Percentiles rank a stretch among this genome's conserved stretches.
These are phyloP conservation scores for Linum tenue DNA, from an alignment of 345 rosid species.

Conservation along the genomic window DNA sequence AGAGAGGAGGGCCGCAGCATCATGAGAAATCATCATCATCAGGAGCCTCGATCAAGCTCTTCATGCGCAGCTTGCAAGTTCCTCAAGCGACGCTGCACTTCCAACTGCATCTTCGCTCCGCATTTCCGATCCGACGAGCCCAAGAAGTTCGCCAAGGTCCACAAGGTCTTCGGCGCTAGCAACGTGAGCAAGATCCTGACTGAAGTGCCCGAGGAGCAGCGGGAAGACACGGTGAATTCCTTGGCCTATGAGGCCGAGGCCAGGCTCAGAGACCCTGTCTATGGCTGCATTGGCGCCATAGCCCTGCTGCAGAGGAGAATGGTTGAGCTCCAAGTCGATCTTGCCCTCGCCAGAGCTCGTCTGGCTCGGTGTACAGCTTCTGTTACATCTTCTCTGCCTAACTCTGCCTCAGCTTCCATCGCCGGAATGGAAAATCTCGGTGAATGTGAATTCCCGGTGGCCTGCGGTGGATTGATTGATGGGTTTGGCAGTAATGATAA, in stretches of 20 bases:
- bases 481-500: neutral
- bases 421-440: neutral
- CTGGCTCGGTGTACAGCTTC: neutral
- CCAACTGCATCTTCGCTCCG: conserved; percentile 3
- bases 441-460: neutral
- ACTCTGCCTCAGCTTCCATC: neutral
- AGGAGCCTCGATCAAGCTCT: conserved; percentile 3
- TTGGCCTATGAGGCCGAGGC: conserved; percentile 8
- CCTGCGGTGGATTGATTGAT: neutral
- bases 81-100: neutral
- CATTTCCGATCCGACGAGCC: conserved; percentile 5
- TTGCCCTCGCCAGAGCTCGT: neutral
- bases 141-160: conserved; percentile 4
- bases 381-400: neutral
- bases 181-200: conserved; percentile 8
- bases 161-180: conserved; percentile 2
- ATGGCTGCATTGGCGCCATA: conserved; percentile 4
- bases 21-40: neutral
- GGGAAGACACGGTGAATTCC: conserved; percentile 4
- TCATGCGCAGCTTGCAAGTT: conserved; percentile 7
- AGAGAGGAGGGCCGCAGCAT: neutral
- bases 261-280: conserved; percentile 3
- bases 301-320: neutral
- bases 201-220: neutral
- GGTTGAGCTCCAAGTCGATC: conserved; percentile 3